Conservation (phyloP, 257 asterid species). For the Jasminum sambac region DNA sequence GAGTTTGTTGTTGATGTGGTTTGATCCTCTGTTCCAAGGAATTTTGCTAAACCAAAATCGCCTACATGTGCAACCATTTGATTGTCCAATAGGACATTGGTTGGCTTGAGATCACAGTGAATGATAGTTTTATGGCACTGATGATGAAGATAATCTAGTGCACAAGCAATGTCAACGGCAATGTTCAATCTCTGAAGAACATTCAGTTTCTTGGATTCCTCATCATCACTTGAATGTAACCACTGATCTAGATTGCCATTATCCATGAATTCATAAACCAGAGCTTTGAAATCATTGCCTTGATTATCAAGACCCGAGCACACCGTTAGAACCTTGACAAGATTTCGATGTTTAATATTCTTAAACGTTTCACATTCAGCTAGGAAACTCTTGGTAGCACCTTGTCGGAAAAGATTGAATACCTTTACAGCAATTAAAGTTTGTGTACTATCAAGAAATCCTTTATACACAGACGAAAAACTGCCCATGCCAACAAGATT, state of each 20-base stretch:
- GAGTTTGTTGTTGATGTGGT: slow-evolving; percentile 9
- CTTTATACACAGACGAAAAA: slow-evolving; percentile 34
- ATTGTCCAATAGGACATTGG: slow-evolving; percentile 34
- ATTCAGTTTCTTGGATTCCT: slow-evolving; percentile 9
- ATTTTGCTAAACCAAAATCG: slow-evolving; percentile 37
- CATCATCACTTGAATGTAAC: slow-evolving; percentile 13
- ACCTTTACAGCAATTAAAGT: slow-evolving; percentile 31
- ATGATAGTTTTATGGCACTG: slow-evolving; percentile 24
- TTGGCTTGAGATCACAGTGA: slow-evolving; percentile 42
- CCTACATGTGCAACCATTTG: slow-evolving; percentile 32
- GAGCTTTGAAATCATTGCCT: slow-evolving; percentile 22
- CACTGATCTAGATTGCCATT: slow-evolving; percentile 29
- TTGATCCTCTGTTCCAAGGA: slow-evolving; percentile 28
- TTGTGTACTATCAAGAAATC: slow-evolving; percentile 24
- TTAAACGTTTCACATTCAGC: slow-evolving; percentile 31
- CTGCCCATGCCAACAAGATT: slow-evolving; percentile 35
- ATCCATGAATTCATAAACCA: slow-evolving; percentile 31
- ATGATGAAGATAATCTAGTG: slow-evolving; percentile 36
- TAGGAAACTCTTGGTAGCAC: slow-evolving; percentile 23
- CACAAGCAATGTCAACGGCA: slow-evolving; percentile 36
- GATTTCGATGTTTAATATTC: slow-evolving; percentile 26
- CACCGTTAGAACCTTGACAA: slow-evolving; percentile 22
- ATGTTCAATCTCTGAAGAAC: slow-evolving; percentile 27
- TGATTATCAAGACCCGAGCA: slow-evolving; percentile 20
- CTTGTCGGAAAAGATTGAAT: slow-evolving; percentile 25